phyloP scores from a whole-genome alignment of 2,329 filamentous ascomycete genomes.

The Trichoderma guizhouense region DNA sequence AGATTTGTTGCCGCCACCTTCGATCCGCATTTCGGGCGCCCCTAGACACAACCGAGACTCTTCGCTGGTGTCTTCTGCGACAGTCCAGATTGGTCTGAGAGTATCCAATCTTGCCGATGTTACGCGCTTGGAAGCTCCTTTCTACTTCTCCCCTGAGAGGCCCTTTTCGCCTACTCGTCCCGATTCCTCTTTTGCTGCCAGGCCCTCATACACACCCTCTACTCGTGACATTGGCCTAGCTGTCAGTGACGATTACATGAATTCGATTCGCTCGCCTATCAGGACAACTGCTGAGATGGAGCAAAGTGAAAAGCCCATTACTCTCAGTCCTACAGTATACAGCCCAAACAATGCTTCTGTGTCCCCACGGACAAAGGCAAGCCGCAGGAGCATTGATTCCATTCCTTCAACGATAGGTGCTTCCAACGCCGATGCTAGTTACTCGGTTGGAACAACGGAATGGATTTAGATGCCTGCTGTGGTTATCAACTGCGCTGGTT shows the following conservation, averaged over 20 bases:
- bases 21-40: slow-evolving; percentile 33
- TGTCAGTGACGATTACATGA: neutral
- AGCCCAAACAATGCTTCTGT: slow-evolving; percentile 30
- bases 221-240: neutral
- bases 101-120: slow-evolving; percentile 59
- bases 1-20: slow-evolving; percentile 39
- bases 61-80: slow-evolving; percentile 63
- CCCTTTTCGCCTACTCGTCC: neutral
- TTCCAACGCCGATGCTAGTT: neutral
- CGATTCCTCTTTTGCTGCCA: neutral
- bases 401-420: neutral
- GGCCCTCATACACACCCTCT: neutral
- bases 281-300: slow-evolving; percentile 25
- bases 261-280: slow-evolving; percentile 34
- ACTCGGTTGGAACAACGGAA: slow-evolving; percentile 14
- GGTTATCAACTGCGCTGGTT: neutral
- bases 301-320: slow-evolving; percentile 28
- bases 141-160: slow-evolving; percentile 5
- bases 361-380: neutral
- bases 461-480: slow-evolving; percentile 19
- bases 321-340: slow-evolving; percentile 53
- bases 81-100: slow-evolving; percentile 68
- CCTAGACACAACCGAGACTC: slow-evolving; percentile 55
- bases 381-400: neutral
- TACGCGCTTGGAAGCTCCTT: slow-evolving; percentile 28